Base-by-base conservation (phyloP, 495 filamentous ascomycete species). In the Cenococcum geophilum region DNA sequence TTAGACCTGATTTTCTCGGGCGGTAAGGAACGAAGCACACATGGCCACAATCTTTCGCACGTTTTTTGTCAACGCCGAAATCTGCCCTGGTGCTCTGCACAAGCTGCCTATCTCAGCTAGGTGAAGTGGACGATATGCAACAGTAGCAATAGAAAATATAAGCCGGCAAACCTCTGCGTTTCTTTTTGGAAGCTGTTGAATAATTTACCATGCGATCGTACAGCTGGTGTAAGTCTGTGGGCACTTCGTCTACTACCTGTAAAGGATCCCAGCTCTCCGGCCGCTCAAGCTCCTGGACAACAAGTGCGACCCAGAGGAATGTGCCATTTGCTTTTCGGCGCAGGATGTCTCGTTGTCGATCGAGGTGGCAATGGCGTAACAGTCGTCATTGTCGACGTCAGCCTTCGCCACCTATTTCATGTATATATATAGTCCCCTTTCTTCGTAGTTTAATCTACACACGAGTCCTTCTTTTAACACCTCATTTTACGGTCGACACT, bases 191-290 rank as follows among this genome's bases (percentile, higher is more conserved):
- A 48, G 23, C 36, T 1, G 34, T 58, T 58, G 10, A 21, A 58
- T 47, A 36, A 16, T 47, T 16, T 36, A 47, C 23, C 55, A 58
- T 58, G 10, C 36, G 55, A 58, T 20, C 9, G 23, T 58, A 58
- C 22, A 47, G 10, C 1, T 37, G 1, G 10, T 21, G 1, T 22
- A 58, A 47, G 16, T 23, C 55, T 47, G 4, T 21, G 10, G 40
- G 55, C 11, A 58, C 40, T 48, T 58, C 35, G 14, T 6, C 5
- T 8, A 58, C 12, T 8, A 58, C 22, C 34, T 40, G 16, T 43
- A 57, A 23, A 9, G 32, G 14, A 4, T 54, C 23, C 32, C 51
- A 32, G n/a, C 14, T 36, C 51, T 9, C 9, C 32, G 51, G 8
- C 32, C 9, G 14, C 18, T 54, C 32, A 12, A 54, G 32, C 4